These are phyloP conservation scores for Guyanaporus albipodus DNA, from an alignment of 768 basidiomycete genomes.

Conservation along the genomic window DNA sequence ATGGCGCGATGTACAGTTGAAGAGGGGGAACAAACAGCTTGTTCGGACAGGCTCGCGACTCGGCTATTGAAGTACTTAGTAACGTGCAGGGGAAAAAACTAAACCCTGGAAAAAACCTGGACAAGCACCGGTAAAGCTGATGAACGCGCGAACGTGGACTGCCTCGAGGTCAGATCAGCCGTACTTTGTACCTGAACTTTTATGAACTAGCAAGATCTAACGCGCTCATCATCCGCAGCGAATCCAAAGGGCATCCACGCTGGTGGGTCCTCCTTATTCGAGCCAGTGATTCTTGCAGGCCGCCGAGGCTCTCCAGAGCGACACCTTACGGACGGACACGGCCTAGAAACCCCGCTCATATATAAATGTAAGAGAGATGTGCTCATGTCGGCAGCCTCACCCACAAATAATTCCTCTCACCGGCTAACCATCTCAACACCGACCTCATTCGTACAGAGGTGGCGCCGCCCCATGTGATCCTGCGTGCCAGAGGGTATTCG, in stretches of 20 bases:
- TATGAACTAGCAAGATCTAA: not conserved
- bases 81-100: constrained; percentile 9
- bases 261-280: no score
- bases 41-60: not conserved
- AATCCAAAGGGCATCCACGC: not conserved
- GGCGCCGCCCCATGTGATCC: constrained; percentile 2
- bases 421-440: not conserved
- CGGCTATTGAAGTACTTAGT: constrained; percentile 10
- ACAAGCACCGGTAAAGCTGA: constrained; percentile 2
- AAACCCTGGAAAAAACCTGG: constrained; percentile 8
- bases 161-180: constrained; percentile 20
- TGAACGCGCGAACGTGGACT: constrained; percentile 19
- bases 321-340: no score
- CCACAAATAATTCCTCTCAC: not conserved
- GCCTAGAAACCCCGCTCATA: no score
- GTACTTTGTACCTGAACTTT: constrained; percentile 13
- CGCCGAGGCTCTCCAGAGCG: no score
- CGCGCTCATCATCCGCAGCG: not conserved
- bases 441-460: not conserved
- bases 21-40: not conserved
- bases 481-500: not conserved
- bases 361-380: not conserved
- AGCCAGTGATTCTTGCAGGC: no score
- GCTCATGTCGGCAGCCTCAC: not conserved
- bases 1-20: not conserved